Conservation (phyloP, 2,329 filamentous ascomycete genomes). For the Fusarium newnesense region DNA sequence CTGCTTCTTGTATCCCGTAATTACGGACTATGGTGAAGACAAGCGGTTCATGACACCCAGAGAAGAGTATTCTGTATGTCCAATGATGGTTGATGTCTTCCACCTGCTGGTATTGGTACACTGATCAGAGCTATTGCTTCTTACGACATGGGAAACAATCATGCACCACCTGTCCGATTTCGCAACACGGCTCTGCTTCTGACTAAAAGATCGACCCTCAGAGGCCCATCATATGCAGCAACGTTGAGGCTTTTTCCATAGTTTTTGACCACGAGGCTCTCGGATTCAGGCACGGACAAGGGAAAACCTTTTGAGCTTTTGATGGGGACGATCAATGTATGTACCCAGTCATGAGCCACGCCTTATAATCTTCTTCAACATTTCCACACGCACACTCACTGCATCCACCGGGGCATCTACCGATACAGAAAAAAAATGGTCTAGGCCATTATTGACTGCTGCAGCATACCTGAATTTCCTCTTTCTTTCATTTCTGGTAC, state of each 20-base stretch:
- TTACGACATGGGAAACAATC: not conserved
- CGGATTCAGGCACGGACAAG: conserved; percentile 1
- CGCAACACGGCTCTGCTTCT: conserved; percentile 18
- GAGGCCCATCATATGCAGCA: conserved; percentile 23
- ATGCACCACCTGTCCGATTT: conserved; percentile 17
- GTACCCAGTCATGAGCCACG: not conserved
- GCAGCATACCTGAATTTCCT: conserved; percentile 1
- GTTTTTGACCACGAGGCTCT: not conserved
- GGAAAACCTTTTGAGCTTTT: conserved; percentile 1
- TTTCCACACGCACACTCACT: not conserved
- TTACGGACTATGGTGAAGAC: conserved; percentile 2
- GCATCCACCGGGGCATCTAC: conserved; percentile 1
- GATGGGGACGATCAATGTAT: not conserved
- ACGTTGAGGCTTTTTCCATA: conserved; percentile 28
- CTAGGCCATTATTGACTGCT: conserved; percentile 15
- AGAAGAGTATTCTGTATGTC: not conserved
- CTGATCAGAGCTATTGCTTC: not conserved
- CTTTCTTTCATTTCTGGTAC: not conserved
- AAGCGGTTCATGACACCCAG: conserved; percentile 2
- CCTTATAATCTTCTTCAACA: not conserved
- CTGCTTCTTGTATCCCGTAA: conserved; percentile 8
- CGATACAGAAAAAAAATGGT: conserved; percentile 4
- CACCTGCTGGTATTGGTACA: conserved; percentile 9
- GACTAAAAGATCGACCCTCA: conserved; percentile 7
- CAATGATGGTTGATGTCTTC: not conserved